Evolutionary conservation across 805 yeast species (phyloP).

Genomic region (Suhomyces pyralidae): DNA sequence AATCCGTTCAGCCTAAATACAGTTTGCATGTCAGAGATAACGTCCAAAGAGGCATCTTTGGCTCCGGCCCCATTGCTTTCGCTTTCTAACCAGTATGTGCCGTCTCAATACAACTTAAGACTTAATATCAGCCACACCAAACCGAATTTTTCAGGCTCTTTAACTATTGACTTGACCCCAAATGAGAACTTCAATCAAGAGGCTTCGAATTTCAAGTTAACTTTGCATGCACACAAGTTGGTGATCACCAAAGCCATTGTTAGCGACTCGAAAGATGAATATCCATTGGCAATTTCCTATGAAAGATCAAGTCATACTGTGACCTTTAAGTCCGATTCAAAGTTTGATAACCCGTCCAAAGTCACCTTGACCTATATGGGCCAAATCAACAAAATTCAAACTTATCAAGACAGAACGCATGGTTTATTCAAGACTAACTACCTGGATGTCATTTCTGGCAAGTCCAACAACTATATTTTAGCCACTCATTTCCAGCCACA

Average conservation of each 20-base stretch:
- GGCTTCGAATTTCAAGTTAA: constrained; percentile 15
- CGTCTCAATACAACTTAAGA: constrained; percentile 36
- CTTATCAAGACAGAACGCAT: constrained; percentile 53
- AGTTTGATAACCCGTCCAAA: constrained; percentile 7
- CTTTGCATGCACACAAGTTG: constrained; percentile 41
- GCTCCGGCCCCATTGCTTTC: constrained; percentile 15
- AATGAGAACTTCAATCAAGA: constrained; percentile 18
- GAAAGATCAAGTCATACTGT: constrained; percentile 41
- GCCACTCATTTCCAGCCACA: constrained; percentile 75
- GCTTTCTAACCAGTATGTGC: constrained; percentile 34
- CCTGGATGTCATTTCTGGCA: constrained; percentile 47
- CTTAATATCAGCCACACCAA: constrained; percentile 41
- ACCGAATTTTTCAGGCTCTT: constrained; percentile 46
- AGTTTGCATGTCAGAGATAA: neutral
- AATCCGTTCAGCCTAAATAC: neutral
- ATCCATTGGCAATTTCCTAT: constrained; percentile 27
- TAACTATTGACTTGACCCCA: constrained; percentile 26
- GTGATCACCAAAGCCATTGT: constrained; percentile 35
- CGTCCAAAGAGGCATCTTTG: neutral
- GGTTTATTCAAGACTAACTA: constrained; percentile 72
- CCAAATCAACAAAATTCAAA: constrained; percentile 46
- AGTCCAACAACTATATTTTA: constrained; percentile 48
- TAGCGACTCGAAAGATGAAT: constrained; percentile 8
- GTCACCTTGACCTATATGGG: constrained; percentile 46
- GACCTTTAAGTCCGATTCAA: constrained; percentile 20